These are phyloP conservation scores for Hypoxylon cercidicola DNA, from an alignment of 495 filamentous ascomycete species.

Conservation along the genomic window DNA sequence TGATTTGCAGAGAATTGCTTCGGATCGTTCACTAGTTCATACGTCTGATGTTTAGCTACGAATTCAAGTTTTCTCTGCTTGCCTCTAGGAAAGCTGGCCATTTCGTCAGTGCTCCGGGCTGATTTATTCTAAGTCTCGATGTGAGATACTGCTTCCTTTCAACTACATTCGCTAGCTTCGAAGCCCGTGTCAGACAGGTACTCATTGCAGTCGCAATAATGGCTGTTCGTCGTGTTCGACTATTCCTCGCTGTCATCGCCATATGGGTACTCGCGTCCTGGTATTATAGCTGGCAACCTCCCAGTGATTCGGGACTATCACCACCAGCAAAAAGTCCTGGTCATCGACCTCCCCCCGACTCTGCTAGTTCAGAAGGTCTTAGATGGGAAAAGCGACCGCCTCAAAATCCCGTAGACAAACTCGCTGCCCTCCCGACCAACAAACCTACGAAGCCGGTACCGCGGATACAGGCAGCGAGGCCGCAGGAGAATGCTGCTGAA, in stretches of 20 bases:
- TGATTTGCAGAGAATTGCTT: conserved; percentile 1
- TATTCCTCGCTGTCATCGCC: conserved; percentile 42
- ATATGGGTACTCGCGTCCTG: conserved; percentile 45
- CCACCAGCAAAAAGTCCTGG: conserved; percentile 18
- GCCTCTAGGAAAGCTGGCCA: conserved; percentile 35
- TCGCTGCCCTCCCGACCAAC: conserved; percentile 77
- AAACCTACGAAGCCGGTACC: conserved; percentile 69
- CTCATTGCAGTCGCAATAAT: conserved; percentile 22
- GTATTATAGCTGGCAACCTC: conserved; percentile 43
- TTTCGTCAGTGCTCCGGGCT: conserved; percentile 36
- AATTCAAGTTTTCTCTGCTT: conserved; percentile 20
- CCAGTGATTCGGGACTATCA: conserved; percentile 22
- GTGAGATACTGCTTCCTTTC: conserved; percentile 21
- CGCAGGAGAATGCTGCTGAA: conserved; percentile 43
- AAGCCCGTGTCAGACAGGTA: conserved; percentile 29
- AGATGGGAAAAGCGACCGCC: conserved; percentile 42
- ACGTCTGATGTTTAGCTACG: conserved; percentile 37
- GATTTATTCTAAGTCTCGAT: conserved; percentile 26
- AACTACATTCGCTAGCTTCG: conserved; percentile 32
- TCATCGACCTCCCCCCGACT: conserved; percentile 10
- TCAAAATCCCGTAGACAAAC: conserved; percentile 63
- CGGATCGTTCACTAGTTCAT: not conserved
- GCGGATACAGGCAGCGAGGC: conserved; percentile 69
- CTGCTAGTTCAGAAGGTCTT: conserved; percentile 8
- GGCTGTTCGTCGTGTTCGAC: conserved; percentile 43